phyloP scores from a whole-genome alignment of 495 filamentous ascomycete species.

The Neurospora sp. region DNA sequence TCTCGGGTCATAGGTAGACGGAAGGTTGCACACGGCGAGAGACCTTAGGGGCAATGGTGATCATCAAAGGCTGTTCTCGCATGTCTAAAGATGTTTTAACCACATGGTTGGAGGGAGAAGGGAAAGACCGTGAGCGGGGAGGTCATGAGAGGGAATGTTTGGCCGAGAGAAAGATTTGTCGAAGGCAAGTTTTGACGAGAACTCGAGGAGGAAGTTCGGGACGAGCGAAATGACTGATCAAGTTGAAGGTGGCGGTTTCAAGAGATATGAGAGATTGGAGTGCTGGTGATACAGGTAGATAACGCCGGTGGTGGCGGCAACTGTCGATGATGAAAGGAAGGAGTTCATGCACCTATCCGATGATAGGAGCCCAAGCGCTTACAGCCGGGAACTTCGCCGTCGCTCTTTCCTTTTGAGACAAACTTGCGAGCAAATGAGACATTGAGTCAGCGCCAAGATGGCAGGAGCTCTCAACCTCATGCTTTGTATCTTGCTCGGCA shows the following conservation, averaged over 20 bases:
- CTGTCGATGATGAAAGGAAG: not conserved
- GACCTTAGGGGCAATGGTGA: not conserved
- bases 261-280: rapidly evolving
- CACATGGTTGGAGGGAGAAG: not conserved
- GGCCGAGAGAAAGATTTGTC: not conserved
- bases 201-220: not conserved
- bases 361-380: not conserved
- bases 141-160: not conserved
- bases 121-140: not conserved
- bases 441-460: not conserved
- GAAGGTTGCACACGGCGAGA: not conserved
- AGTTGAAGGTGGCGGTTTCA: not conserved
- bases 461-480: not conserved
- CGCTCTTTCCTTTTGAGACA: not conserved
- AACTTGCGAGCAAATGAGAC: not conserved
- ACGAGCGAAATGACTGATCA: not conserved
- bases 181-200: not conserved
- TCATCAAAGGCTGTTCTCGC: not conserved
- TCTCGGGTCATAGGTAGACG: not conserved
- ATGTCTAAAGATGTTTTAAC: not conserved
- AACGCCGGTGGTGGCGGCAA: not conserved
- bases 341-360: not conserved
- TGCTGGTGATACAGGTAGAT: not conserved
- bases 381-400: not conserved
- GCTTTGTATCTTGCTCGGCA: not conserved